Percentiles rank a stretch among this genome's conserved stretches.
Evolutionary conservation across 1,284 basidiomycete species (phyloP).

Genomic region (Wolfiporia cocos): DNA sequence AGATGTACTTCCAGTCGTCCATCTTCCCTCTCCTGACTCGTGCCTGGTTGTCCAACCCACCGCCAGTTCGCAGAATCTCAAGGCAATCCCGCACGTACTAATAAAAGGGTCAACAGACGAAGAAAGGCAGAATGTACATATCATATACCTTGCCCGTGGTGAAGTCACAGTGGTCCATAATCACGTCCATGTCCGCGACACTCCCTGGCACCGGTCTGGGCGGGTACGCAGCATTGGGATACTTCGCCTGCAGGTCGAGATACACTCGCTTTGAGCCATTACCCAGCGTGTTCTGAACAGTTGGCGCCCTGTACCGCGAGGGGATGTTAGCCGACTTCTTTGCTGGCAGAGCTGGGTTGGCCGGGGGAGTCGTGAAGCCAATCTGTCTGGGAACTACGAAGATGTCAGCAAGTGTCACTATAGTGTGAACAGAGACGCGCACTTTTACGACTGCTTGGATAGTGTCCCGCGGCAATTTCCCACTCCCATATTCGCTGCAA

Average conservation of each 20-base stretch:
- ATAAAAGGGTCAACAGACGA: neutral
- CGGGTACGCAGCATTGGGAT: slow-evolving; percentile 65
- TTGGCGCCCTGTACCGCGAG: slow-evolving; percentile 37
- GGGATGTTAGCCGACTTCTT: slow-evolving; percentile 36
- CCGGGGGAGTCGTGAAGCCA: slow-evolving; percentile 46
- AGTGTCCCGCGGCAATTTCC: slow-evolving; percentile 89
- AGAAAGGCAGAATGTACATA: neutral
- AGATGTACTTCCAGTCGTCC: slow-evolving; percentile 62
- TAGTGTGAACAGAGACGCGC: slow-evolving; percentile 26
- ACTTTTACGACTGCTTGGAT: slow-evolving; percentile 77
- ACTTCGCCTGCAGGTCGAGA: slow-evolving; percentile 55
- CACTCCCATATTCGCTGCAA: slow-evolving; percentile 87
- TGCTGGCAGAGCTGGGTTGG: slow-evolving; percentile 70
- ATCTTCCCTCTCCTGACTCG: slow-evolving; percentile 52
- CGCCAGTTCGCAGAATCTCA: slow-evolving; percentile 65
- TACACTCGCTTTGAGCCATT: slow-evolving; percentile 74
- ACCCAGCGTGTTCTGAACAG: slow-evolving; percentile 47
- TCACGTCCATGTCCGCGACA: slow-evolving; percentile 79
- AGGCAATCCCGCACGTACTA: slow-evolving; percentile 77
- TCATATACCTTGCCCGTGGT: slow-evolving; percentile 64
- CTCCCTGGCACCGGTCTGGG: slow-evolving; percentile 79
- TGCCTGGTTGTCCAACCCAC: slow-evolving; percentile 55
- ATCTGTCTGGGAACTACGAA: slow-evolving; percentile 67
- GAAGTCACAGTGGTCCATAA: slow-evolving; percentile 90
- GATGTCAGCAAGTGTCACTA: slow-evolving; percentile 3